Conservation (phyloP, 495 filamentous ascomycete genomes). For the Ramalina intermedia region DNA sequence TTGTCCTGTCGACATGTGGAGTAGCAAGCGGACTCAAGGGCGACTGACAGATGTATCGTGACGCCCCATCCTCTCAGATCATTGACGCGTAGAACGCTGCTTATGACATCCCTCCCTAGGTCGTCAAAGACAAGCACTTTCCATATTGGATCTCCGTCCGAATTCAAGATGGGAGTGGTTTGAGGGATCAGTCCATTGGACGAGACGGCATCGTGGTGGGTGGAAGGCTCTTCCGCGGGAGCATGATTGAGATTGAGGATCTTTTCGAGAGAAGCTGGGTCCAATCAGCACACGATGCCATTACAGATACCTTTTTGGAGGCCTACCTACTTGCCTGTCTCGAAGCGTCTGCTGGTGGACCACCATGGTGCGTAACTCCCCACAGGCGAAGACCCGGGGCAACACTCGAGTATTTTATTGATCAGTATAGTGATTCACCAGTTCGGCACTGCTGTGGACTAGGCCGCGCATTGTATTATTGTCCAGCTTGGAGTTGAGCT, state of each 20-base stretch:
- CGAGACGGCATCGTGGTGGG: conserved; percentile 34
- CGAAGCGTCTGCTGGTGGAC: conserved; percentile 62
- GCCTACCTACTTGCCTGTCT: conserved; percentile 90
- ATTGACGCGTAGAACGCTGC: conserved; percentile 84
- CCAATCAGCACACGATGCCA: conserved; percentile 15
- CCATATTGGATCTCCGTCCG: conserved; percentile 75
- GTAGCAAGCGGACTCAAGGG: not conserved
- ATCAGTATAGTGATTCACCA: no score
- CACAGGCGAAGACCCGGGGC: no score
- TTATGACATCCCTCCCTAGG: conserved; percentile 65
- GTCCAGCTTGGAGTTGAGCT: no score
- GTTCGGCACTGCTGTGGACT: no score
- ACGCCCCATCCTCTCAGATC: conserved; percentile 87
- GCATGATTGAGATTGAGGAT: conserved; percentile 89
- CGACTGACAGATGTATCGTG: conserved; percentile 78
- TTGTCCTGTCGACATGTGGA: not conserved
- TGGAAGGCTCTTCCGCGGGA: conserved; percentile 37
- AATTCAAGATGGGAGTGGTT: conserved; percentile 66
- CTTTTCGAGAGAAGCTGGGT: conserved; percentile 78
- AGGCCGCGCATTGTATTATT: no score
- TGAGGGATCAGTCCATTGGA: conserved; percentile 49
- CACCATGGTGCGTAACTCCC: conserved; percentile 41
- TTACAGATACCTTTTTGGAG: conserved; percentile 7
- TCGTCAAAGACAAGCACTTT: conserved; percentile 58
- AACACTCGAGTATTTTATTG: no score